Evolutionary conservation across 192 early-diverging fungal genomes (phyloP), one percentile per base, ranked within the genome.

Genomic region (Podila clonocystis): DNA sequence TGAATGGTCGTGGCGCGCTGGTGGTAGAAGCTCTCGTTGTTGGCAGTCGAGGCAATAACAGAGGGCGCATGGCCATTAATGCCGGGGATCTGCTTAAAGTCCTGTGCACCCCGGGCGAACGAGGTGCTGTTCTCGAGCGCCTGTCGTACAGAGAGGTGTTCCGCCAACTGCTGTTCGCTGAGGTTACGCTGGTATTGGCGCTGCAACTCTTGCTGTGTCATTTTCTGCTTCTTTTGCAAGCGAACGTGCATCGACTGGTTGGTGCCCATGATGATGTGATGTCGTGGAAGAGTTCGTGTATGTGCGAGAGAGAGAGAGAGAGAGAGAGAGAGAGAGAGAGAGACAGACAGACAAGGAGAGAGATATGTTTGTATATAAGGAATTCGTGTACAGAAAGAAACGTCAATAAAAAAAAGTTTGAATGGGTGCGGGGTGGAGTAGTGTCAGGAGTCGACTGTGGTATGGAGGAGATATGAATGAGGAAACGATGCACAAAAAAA

Each of bases 21-120:
- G 29, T 80, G 70, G 50, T 80, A 80, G 36, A 80, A 80, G 70
- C 66, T 69, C n/a, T 80, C 77, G 62, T 80, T 80, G 58, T 80
- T 80, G 62, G 67, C 77, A 4, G 67, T 69, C 26, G 77, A 80
- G 33, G 77, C 71, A 19, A 80, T 80, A 30, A 80, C 33, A 0
- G 77, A 80, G 1, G 77, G 70, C 1, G 77, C 52, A 12, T 73
- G 38, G 17, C 77, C 71, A 52, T 80, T 80, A 55, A 73, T 68
- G 45, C 68, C 70, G 13, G 77, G 77, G 62, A 80, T 73, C 48
- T 80, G 70, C 5, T 64, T 67, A 30, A 73, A 59, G 45, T 79
- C 76, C 26, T 78, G 74, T 6, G 64, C 12, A 0, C 33, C 29
- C 1, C 77, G 70, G 0, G 65, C 65, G 24, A 72, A 34, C 9